Conservation (phyloP, 805 yeast genomes). For the Pichia thaimueangensis region DNA sequence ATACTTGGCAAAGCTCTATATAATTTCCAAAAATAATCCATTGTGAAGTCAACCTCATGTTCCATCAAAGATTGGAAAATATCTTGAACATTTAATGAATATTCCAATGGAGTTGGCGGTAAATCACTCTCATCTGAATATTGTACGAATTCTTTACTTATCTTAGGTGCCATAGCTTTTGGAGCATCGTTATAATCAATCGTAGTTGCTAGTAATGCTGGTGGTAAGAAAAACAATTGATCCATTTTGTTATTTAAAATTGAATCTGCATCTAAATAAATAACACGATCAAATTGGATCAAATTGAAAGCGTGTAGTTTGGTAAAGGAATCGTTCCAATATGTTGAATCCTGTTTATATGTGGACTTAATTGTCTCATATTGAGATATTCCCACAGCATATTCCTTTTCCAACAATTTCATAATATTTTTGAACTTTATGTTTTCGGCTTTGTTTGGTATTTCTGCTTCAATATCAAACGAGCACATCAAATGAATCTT, state of each 20-base stretch:
- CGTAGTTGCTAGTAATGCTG: conserved; percentile 40
- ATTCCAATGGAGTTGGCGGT: conserved; percentile 18
- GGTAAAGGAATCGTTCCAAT: conserved; percentile 49
- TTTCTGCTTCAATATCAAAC: neutral
- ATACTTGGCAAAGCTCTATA: conserved; percentile 36
- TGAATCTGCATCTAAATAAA: conserved; percentile 57
- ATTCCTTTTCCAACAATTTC: neutral
- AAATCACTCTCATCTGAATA: neutral
- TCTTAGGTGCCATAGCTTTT: conserved; percentile 19
- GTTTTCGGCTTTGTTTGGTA: neutral
- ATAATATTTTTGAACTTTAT: neutral
- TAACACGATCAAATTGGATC: conserved; percentile 43
- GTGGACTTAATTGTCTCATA: conserved; percentile 20
- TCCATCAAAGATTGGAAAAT: conserved; percentile 15
- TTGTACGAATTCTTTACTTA: neutral
- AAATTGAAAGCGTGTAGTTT: conserved; percentile 48
- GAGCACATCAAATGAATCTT: conserved; percentile 41
- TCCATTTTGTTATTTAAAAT: conserved; percentile 36
- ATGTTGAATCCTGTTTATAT: conserved; percentile 16
- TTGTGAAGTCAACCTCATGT: conserved; percentile 9
- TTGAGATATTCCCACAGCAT: conserved; percentile 26
- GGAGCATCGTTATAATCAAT: conserved; percentile 32
- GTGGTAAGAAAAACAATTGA: conserved; percentile 46
- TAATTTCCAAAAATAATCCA: conserved; percentile 15
- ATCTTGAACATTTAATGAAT: conserved; percentile 17